phyloP scores from a whole-genome alignment of 345 rosid species.

The Eutrema yunnanense region DNA sequence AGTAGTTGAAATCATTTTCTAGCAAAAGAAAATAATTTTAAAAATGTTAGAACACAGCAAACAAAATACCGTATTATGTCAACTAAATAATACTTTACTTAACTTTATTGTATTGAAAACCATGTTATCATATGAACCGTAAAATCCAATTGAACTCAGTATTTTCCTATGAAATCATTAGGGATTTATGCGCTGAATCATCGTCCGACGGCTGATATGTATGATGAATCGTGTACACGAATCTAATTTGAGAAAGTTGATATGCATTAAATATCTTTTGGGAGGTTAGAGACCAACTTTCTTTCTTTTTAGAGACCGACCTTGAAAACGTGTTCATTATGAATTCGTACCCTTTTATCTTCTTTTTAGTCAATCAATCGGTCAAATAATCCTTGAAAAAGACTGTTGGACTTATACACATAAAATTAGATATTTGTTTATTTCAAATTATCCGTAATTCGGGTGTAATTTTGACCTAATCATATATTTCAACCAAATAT shows the following conservation, averaged over 20 bases:
- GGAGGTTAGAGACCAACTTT: not conserved
- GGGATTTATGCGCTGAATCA: not conserved
- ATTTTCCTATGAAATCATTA: not conserved
- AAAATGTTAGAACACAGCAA: not conserved
- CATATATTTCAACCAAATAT: conserved; percentile 18
- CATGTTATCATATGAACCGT: not conserved
- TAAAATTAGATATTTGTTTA: conserved; percentile 3
- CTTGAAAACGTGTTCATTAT: not conserved
- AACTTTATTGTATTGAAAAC: too few species aligned
- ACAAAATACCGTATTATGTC: not conserved
- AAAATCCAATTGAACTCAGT: not conserved
- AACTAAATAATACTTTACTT: not conserved
- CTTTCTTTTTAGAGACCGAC: not conserved
- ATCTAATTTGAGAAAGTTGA: not conserved
- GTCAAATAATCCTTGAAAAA: too few species aligned
- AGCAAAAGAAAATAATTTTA: not conserved
- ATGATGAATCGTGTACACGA: not conserved
- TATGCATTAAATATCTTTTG: not conserved
- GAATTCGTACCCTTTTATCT: too few species aligned
- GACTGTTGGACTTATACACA: not conserved
- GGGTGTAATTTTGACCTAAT: conserved; percentile 3
- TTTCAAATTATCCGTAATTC: not conserved
- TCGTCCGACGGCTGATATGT: not conserved
- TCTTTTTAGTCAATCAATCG: not conserved
- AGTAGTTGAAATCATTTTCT: too few species aligned